These are phyloP conservation scores for Aspergillus sp. DNA, from an alignment of 2,329 filamentous ascomycete species.

Conservation along the genomic window DNA sequence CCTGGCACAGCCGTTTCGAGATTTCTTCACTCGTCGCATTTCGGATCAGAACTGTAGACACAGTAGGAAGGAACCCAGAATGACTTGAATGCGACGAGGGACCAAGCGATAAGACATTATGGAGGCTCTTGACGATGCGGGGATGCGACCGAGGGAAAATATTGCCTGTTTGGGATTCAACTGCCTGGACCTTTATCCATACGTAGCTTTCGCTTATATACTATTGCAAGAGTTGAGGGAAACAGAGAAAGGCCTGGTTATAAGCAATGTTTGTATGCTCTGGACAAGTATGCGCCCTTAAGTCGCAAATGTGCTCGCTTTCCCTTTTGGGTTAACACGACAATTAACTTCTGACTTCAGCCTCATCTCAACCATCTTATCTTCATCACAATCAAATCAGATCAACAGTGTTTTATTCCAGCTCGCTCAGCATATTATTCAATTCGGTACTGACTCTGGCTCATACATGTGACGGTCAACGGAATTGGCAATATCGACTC, in stretches of 20 bases:
- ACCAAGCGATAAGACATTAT: not conserved
- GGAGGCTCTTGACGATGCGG: not conserved
- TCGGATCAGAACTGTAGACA: not conserved
- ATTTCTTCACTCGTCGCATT: constrained; percentile 37
- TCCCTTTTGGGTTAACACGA: too few relatives aligned
- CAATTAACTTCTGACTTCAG: too few relatives aligned
- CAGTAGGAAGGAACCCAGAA: not conserved
- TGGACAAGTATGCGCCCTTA: too few relatives aligned
- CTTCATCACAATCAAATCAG: too few relatives aligned
- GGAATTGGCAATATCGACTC: too few relatives aligned
- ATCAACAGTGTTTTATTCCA: too few relatives aligned
- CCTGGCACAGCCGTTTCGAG: constrained; percentile 36
- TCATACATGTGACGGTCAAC: too few relatives aligned
- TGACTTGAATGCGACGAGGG: not conserved
- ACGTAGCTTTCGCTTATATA: not conserved
- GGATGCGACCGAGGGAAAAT: not conserved
- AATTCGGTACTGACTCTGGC: too few relatives aligned
- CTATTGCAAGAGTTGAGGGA: not conserved
- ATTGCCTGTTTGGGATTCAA: not conserved
- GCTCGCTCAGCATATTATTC: too few relatives aligned
- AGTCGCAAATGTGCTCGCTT: too few relatives aligned
- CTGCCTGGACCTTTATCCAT: not conserved
- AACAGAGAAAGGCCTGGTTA: not conserved
- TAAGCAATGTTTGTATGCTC: too few relatives aligned
- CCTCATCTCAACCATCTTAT: too few relatives aligned